Base-by-base conservation (phyloP, 345 rosid species). In the Camelina laxa region DNA sequence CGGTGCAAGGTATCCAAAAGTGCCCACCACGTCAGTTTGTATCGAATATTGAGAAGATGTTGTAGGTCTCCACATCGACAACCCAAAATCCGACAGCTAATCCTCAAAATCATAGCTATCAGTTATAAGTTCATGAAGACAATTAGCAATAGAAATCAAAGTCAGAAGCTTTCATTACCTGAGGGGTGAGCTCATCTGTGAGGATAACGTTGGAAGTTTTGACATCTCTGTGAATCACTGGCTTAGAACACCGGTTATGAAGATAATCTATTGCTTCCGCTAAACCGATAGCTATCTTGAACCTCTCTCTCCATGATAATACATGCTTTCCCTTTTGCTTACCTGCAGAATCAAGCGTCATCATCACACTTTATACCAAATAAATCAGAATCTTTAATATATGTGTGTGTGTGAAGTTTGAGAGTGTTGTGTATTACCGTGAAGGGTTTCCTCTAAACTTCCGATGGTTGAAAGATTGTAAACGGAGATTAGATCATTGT, bases 1-100 rank as follows among this genome's bases (percentile, higher is more conserved):
- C 0, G 98, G 98, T 21, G 98, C 98, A 24, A 94, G 91, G 73
- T 91, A 94, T 39, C 98, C 98, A 71, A 94, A 94, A 20, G 98
- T 94, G 30, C 98, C 98, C 19, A 91, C 91, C n/a, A 91, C 85
- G 4, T 94, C 93, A 9, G 65, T 76, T 81, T 83, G 83, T 36
- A 84, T 89, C 4, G 85, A 74, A 65, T 75, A 94, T 14, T 86
- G 60, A 39, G 89, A 82, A 75, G 77, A 69, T 58, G 73, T 67
- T 21, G 81, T 81, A 0, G 97, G 91, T 56, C 86, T 91, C 97
- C 91, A 88, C 19, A 91, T 85, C 5, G 98, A 93, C 2, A 94
- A 84, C 12, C 97, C 97, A 42, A 94, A 94, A 85, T 91, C 98
- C 9, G 96, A 86, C 12, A 94, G 73, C 97, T 93, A 27, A 82